These are phyloP conservation scores for Solanum lignicaule DNA, from an alignment of 257 asterid species.

Conservation along the genomic window DNA sequence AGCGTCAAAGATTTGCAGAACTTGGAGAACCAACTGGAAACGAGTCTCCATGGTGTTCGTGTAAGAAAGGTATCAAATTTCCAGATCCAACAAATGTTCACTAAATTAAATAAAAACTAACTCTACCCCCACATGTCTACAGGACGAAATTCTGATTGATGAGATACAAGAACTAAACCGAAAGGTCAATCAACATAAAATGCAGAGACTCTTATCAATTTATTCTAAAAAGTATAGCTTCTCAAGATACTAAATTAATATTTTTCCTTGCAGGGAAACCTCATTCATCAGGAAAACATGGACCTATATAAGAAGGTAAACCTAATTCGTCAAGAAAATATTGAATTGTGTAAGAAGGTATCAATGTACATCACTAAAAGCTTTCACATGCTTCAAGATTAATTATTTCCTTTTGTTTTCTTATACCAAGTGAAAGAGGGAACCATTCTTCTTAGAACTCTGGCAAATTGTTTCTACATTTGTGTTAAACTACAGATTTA, in stretches of 20 bases:
- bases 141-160: slow-evolving; percentile 50
- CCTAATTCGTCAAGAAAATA: slow-evolving; percentile 35
- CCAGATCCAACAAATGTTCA: neutral
- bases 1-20: slow-evolving; percentile 45
- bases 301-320: slow-evolving; percentile 53
- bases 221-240: neutral
- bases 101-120: neutral
- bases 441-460: neutral
- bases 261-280: slow-evolving; percentile 47
- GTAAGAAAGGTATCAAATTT: slow-evolving; percentile 44
- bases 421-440: neutral
- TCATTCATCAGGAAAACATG: slow-evolving; percentile 58
- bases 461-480: neutral
- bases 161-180: slow-evolving; percentile 53
- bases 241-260: slow-evolving; percentile 16
- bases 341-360: slow-evolving; percentile 47
- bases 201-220: neutral
- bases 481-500: slow-evolving; percentile 30
- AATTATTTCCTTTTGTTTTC: neutral
- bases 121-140: slow-evolving; percentile 6
- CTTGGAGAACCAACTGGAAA: slow-evolving; percentile 63
- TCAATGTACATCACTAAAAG: slow-evolving; percentile 2
- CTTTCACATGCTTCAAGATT: neutral
- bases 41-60: slow-evolving; percentile 50
- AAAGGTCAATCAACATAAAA: slow-evolving; percentile 31